These are phyloP conservation scores for Sugiyamaella lignohabitans DNA, from an alignment of 805 yeast genomes.

Conservation along the genomic window DNA sequence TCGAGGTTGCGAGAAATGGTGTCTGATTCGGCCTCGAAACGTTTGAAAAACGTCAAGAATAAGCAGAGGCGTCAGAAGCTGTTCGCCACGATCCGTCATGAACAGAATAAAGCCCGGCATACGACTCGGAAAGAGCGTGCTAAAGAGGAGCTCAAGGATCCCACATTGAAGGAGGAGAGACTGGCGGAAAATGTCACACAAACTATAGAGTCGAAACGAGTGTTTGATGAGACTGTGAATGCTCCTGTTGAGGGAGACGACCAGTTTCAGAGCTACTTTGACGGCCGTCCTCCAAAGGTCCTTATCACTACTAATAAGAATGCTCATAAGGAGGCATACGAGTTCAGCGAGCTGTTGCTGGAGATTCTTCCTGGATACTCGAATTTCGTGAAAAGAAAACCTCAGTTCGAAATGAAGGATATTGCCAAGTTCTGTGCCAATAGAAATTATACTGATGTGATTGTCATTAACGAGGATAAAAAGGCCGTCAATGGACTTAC, in stretches of 20 bases:
- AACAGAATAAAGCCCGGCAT: slow-evolving; percentile 70
- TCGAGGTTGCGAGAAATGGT: too few species aligned
- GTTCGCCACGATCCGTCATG: slow-evolving; percentile 66
- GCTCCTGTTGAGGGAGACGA: slow-evolving; percentile 41
- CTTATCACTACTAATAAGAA: slow-evolving; percentile 81
- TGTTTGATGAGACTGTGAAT: slow-evolving; percentile 74
- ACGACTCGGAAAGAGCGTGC: slow-evolving; percentile 73
- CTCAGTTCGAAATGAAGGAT: slow-evolving; percentile 76
- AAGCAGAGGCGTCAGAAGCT: slow-evolving; percentile 75
- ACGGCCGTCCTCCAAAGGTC: slow-evolving; percentile 69
- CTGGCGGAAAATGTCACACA: slow-evolving; percentile 69
- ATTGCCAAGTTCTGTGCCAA: slow-evolving; percentile 78
- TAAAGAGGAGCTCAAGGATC: slow-evolving; percentile 78
- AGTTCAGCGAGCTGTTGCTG: slow-evolving; percentile 78
- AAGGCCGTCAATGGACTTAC: slow-evolving; percentile 88
- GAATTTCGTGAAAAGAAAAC: slow-evolving; percentile 80
- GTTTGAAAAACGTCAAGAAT: slow-evolving; percentile 34
- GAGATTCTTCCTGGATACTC: slow-evolving; percentile 74
- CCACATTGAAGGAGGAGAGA: slow-evolving; percentile 75
- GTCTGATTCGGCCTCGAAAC: background rate
- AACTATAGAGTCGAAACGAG: slow-evolving; percentile 79
- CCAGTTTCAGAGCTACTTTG: slow-evolving; percentile 53
- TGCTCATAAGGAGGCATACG: slow-evolving; percentile 82
- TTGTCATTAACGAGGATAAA: slow-evolving; percentile 90
- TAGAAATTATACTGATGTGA: slow-evolving; percentile 79